Base-by-base conservation (phyloP, 768 basidiomycete species). In the Mrakia blollopis region DNA sequence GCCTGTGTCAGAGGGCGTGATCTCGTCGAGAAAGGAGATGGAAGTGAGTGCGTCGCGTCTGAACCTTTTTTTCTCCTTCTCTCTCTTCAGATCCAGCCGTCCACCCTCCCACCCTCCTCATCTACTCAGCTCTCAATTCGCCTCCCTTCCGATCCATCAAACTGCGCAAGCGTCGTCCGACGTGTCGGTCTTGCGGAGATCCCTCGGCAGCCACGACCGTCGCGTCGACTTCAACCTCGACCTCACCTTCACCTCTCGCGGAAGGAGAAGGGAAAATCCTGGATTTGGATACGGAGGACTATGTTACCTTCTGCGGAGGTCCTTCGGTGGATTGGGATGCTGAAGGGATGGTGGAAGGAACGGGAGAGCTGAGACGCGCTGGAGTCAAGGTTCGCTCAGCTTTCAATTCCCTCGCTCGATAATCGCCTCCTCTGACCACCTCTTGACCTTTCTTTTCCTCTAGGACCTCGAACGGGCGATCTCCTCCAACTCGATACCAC, bases 121-220 rank as follows among this genome's bases (percentile, higher is more conserved):
- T 95, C 28, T 93, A 90, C 83, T 90, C 91, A 32, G 90, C 92
- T 0, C 82, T 94, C 23, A 87, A 86, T 0, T 81, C 83, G 25
- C 87, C 91, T 0, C 90, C 91, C 0, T 95, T 97, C 82, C 88
- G 95, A 7, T 90, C 85, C 60, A 88, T 98, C 84, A 93, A 91
- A 80, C 85, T 97, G n/a, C 88, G 94, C 54, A 83, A 87, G 5
- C 88, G 89, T 57, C 90, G 91, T 72, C 83, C 87, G 1, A 87
- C 87, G 8, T 99, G 96, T 83, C 83, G 87, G 10, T 89, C 91
- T 0, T 99, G 96, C 81, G 76, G 76, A 4, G 35, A 71, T 39
- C 76, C 76, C 30, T 41, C 75, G 9, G 35, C 39, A 18, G 32
- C 57, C 2, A 2, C 61, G 2, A 39, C 54, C 35, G 52, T 50